Conservation (phyloP, 805 yeast species). For the Cyberlindnera galapagoensis region DNA sequence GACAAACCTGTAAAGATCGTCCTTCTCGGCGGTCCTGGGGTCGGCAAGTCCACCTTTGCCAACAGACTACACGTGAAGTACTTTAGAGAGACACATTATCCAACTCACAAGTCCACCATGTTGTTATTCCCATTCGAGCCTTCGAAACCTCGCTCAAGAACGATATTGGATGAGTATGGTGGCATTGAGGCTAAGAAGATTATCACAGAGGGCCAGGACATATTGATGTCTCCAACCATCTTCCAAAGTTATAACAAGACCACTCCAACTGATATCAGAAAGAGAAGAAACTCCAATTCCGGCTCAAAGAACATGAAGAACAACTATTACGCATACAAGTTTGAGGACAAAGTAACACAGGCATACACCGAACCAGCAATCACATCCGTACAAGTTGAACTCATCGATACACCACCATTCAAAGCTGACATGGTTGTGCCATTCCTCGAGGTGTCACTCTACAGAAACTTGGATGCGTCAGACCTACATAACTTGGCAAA, state of each 20-base stretch:
- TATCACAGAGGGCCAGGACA: constrained; percentile 24
- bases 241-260: constrained; percentile 28
- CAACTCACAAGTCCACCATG: constrained; percentile 58
- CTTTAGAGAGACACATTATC: constrained; percentile 66
- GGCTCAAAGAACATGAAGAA: constrained; percentile 14
- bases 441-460: constrained; percentile 65
- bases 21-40: constrained; percentile 49
- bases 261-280: constrained; percentile 4
- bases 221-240: constrained; percentile 32
- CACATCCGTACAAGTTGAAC: constrained; percentile 58
- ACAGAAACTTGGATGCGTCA: constrained; percentile 52
- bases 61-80: constrained; percentile 41
- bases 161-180: constrained; percentile 42
- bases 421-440: constrained; percentile 64
- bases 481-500: constrained; percentile 55
- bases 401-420: constrained; percentile 72
- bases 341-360: constrained; percentile 5
- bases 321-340: constrained; percentile 15
- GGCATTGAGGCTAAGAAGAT: constrained; percentile 32
- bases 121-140: constrained; percentile 52
- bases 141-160: constrained; percentile 28
- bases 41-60: constrained; percentile 57
- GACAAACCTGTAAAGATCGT: constrained; percentile 48
- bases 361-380: constrained; percentile 41
- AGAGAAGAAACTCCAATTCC: constrained; percentile 12